These are phyloP conservation scores for Dendrostoma leiphaemia DNA, from an alignment of 2,329 filamentous ascomycete genomes.

Conservation along the genomic window DNA sequence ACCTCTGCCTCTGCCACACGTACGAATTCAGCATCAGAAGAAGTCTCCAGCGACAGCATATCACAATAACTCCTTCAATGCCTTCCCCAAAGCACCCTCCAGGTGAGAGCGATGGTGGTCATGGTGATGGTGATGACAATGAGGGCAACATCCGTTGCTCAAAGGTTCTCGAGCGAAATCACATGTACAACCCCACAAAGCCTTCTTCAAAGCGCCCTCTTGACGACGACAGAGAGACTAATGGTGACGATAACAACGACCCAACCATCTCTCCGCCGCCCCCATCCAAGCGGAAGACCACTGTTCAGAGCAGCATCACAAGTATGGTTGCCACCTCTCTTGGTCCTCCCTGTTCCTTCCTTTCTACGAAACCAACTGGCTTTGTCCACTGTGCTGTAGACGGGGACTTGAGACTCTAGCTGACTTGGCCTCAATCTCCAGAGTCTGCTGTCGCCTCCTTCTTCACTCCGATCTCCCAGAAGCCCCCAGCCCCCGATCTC, in stretches of 20 bases:
- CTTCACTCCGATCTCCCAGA: constrained; percentile 84
- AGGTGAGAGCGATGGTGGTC: too few species aligned
- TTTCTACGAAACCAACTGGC: too few species aligned
- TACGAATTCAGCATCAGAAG: too few species aligned
- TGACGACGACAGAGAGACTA: constrained; percentile 28
- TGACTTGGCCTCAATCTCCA: constrained; percentile 30
- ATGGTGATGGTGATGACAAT: too few species aligned
- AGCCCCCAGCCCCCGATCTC: constrained; percentile 76
- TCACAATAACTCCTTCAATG: too few species aligned
- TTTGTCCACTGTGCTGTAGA: too few species aligned
- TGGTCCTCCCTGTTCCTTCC: background rate
- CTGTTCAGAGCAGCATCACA: constrained; percentile 50
- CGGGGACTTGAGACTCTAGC: too few species aligned
- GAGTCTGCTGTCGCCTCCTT: constrained; percentile 75
- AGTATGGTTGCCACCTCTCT: constrained; percentile 34
- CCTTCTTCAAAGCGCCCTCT: constrained; percentile 23
- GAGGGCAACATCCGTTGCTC: too few species aligned
- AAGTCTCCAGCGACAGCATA: too few species aligned
- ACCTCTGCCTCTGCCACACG: too few species aligned
- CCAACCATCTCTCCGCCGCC: constrained; percentile 53
- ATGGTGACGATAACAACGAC: constrained; percentile 27
- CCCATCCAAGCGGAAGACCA: constrained; percentile 49
- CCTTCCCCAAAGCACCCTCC: too few species aligned
- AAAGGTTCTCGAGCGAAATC: too few species aligned
- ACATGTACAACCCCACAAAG: constrained; percentile 4